Evolutionary conservation across 2,329 filamentous ascomycete species (phyloP).

Genomic region (Blastomyces gilchristii): DNA sequence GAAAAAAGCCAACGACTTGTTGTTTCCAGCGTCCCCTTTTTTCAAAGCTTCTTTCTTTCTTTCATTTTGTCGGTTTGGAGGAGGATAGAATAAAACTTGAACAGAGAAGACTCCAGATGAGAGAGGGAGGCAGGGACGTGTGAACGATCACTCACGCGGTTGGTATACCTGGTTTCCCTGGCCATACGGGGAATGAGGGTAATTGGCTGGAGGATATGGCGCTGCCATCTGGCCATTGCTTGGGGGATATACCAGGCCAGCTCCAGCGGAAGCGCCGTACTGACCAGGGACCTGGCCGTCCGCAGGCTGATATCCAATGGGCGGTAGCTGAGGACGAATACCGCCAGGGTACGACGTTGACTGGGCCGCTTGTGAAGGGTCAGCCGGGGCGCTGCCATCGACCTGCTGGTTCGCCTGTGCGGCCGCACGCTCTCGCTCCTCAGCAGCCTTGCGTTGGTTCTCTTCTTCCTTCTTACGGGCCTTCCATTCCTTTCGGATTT

Average conservation of each 20-base stretch:
- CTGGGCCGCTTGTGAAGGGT: slow-evolving; percentile 30
- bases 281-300: slow-evolving; percentile 47
- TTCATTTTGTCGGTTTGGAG: slow-evolving; percentile 1
- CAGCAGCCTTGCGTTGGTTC: slow-evolving; percentile 74
- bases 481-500: slow-evolving; percentile 99
- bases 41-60: background rate
- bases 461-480: slow-evolving; percentile 99
- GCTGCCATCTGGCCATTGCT: slow-evolving; percentile 38
- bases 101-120: background rate
- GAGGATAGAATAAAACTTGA: background rate
- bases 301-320: slow-evolving; percentile 60
- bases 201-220: slow-evolving; percentile 35
- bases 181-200: slow-evolving; percentile 42
- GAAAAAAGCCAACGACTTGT: background rate
- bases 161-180: slow-evolving; percentile 43
- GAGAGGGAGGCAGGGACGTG: slow-evolving; percentile 17
- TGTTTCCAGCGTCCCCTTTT: background rate
- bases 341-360: slow-evolving; percentile 38
- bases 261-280: slow-evolving; percentile 50
- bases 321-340: slow-evolving; percentile 58
- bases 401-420: slow-evolving; percentile 43
- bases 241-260: slow-evolving; percentile 39
- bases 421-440: slow-evolving; percentile 65
- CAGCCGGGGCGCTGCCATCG: slow-evolving; percentile 42
- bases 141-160: slow-evolving; percentile 34